Conservation (phyloP, 106 monocot species). For the Apostasia shenzhenica region DNA sequence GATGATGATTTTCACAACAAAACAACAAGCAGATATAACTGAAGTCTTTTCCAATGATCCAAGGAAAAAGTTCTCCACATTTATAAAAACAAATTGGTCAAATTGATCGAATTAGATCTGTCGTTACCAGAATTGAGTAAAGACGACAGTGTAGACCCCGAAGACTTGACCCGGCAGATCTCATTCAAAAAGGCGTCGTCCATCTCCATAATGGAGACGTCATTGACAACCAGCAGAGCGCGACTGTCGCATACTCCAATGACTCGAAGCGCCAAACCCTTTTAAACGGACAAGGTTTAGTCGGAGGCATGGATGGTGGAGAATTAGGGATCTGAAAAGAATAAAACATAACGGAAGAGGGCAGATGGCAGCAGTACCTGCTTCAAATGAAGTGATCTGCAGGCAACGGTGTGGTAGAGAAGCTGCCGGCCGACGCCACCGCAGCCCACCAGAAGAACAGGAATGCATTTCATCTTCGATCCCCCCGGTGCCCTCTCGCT, state of each 20-base stretch:
- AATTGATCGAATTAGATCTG: background rate
- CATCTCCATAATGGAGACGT: slow-evolving; percentile 34
- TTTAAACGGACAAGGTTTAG: background rate
- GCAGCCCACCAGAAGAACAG: slow-evolving; percentile 69
- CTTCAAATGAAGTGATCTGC: slow-evolving; percentile 69
- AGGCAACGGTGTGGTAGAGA: slow-evolving; percentile 70
- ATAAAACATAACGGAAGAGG: background rate
- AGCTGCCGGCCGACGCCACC: slow-evolving; percentile 96
- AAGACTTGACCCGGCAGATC: slow-evolving; percentile 58
- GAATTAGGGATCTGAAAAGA: background rate
- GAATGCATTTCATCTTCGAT: slow-evolving; percentile 54
- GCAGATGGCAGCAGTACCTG: slow-evolving; percentile 25
- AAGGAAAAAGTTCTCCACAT: background rate
- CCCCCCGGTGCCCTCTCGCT: background rate
- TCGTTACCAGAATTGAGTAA: slow-evolving; percentile 26
- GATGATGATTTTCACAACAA: background rate
- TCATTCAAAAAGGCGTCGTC: slow-evolving; percentile 39
- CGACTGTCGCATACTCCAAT: slow-evolving; percentile 78
- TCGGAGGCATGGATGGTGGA: background rate
- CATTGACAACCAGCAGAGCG: slow-evolving; percentile 55
- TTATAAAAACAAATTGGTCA: background rate
- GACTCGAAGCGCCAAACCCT: slow-evolving; percentile 77
- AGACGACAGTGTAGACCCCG: slow-evolving; percentile 47
- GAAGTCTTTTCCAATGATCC: background rate
- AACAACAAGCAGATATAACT: background rate